A percentile compares a stretch with the other conserved stretches of the same genome.
Conservation (phyloP, 176 grass and related monocot species). For the Luzula sylvatica region DNA sequence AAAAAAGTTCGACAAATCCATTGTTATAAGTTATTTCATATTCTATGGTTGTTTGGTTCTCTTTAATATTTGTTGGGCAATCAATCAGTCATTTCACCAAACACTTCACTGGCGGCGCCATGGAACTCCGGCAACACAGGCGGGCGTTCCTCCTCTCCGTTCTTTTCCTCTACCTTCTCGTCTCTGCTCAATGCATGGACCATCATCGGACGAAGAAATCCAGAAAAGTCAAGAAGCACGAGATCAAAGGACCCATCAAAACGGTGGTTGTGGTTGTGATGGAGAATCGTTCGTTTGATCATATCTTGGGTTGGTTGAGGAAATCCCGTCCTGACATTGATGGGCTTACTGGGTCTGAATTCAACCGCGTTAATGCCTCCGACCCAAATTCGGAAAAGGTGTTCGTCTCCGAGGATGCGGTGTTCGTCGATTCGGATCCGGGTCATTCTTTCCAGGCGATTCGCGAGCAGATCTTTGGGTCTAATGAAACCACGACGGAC, state of each 20-base stretch:
- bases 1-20: too few relatives aligned
- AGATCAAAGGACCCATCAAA: constrained; percentile 87
- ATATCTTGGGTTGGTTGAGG: constrained; percentile 76
- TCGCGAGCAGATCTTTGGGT: constrained; percentile 93
- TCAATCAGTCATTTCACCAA: too few relatives aligned
- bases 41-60: too few relatives aligned
- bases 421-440: constrained; percentile 84
- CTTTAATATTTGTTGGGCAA: too few relatives aligned
- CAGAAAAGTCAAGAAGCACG: constrained; percentile 42
- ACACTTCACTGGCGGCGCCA: too few relatives aligned
- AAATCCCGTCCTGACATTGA: constrained; percentile 60
- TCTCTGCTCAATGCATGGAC: too few relatives aligned
- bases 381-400: constrained; percentile 69
- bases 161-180: too few relatives aligned
- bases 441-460: constrained; percentile 88
- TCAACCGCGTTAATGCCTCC: constrained; percentile 74
- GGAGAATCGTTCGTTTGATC: constrained; percentile 99
- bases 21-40: too few relatives aligned
- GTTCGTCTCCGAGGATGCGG: constrained; percentile 60
- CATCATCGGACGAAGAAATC: constrained; percentile 8
- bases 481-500: constrained; percentile 51
- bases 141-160: too few relatives aligned
- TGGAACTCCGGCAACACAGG: too few relatives aligned
- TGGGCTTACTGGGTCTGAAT: constrained; percentile 73
- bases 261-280: constrained; percentile 81